Evolutionary conservation across 2,329 filamentous ascomycete genomes (phyloP).

Genomic region (Aureobasidium sp.): DNA sequence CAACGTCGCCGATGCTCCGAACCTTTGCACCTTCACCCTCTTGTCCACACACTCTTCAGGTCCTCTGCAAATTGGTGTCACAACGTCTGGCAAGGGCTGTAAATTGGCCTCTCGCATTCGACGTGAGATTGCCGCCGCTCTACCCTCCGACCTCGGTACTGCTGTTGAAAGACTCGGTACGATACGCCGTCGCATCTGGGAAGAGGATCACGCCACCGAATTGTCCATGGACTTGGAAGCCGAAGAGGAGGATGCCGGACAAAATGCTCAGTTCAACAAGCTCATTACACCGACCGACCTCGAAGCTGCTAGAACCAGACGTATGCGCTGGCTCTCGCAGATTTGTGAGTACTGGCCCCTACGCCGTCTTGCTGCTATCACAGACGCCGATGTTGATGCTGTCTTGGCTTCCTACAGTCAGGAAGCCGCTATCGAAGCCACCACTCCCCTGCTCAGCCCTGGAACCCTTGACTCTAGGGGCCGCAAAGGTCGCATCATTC

Average conservation of each 20-base stretch:
- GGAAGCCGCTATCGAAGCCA: constrained; percentile 31
- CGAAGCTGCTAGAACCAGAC: constrained; percentile 77
- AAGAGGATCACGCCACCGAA: constrained; percentile 71
- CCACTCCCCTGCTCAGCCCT: constrained; percentile 32
- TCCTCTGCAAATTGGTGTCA: constrained; percentile 94
- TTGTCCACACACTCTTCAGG: constrained; percentile 92
- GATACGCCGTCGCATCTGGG: constrained; percentile 74
- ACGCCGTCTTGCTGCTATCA: constrained; percentile 80
- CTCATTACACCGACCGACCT: constrained; percentile 79
- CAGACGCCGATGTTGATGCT: constrained; percentile 79
- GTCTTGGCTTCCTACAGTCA: constrained; percentile 76
- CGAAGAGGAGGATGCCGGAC: constrained; percentile 69
- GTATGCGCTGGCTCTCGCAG: constrained; percentile 94
- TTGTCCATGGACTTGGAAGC: constrained; percentile 44
- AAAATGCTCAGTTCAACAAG: constrained; percentile 85
- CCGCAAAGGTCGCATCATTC: constrained; percentile 76
- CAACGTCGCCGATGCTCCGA: constrained; percentile 90
- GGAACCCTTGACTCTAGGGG: constrained; percentile 33
- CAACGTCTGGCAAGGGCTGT: constrained; percentile 94
- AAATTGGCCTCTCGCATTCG: constrained; percentile 92
- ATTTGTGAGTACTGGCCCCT: constrained; percentile 99
- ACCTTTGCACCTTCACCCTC: constrained; percentile 89
- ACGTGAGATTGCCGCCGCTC: constrained; percentile 83
- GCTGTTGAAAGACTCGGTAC: constrained; percentile 83
- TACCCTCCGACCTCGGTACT: constrained; percentile 78